phyloP scores from a whole-genome alignment of 441 rosid species.

The Adansonia gregorii region DNA sequence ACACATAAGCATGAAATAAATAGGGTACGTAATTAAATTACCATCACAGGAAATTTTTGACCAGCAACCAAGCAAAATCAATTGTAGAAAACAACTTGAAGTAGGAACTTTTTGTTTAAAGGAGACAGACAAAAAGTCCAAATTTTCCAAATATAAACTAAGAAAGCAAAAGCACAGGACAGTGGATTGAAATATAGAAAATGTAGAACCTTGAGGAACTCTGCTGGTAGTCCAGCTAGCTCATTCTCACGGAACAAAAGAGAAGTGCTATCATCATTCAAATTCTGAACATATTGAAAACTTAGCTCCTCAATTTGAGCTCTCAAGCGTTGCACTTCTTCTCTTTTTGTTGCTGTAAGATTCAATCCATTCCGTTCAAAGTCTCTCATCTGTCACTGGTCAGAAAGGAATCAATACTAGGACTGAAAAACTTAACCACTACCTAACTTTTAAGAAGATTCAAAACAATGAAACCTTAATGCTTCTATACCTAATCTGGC shows the following conservation, averaged over 20 bases:
- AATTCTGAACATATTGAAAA: slow-evolving; percentile 65
- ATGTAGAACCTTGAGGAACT: slow-evolving; percentile 64
- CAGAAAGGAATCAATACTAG: slow-evolving; percentile 48
- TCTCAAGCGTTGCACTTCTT: slow-evolving; percentile 76
- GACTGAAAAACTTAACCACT: slow-evolving; percentile 24
- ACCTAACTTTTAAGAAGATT: neutral
- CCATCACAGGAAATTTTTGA: neutral
- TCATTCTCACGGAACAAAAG: slow-evolving; percentile 71
- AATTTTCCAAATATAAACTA: slow-evolving; percentile 16
- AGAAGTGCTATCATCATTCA: slow-evolving; percentile 69
- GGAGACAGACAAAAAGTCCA: neutral
- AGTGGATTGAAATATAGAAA: slow-evolving; percentile 21
- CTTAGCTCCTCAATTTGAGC: slow-evolving; percentile 77
- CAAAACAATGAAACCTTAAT: slow-evolving; percentile 12
- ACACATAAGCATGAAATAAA: neutral
- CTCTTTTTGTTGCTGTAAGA: slow-evolving; percentile 80
- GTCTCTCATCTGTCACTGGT: slow-evolving; percentile 95
- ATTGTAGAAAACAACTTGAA: neutral
- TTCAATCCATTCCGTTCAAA: slow-evolving; percentile 87
- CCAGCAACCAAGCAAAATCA: slow-evolving; percentile 4
- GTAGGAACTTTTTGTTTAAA: neutral
- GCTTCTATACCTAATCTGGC: neutral
- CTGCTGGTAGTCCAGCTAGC: slow-evolving; percentile 75
- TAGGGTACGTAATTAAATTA: neutral
- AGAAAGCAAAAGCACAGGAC: slow-evolving; percentile 8